A percentile compares a stretch with the other conserved stretches of the same genome.
phyloP scores from a whole-genome alignment of 116 monocot species.

The Papilionanthe hybrid region DNA sequence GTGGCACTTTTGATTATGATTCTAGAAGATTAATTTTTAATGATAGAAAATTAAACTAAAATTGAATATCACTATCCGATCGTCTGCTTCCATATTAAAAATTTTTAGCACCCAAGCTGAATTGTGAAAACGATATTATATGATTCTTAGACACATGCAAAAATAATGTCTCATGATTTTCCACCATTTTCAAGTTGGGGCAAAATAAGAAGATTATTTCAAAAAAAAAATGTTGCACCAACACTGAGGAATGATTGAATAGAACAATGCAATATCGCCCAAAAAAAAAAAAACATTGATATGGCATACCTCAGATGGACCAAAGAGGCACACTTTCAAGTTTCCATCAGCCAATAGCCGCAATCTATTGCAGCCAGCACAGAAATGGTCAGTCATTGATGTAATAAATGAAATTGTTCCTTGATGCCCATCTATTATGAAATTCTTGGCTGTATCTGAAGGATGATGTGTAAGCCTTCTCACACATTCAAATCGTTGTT shows the following conservation, averaged over 20 bases:
- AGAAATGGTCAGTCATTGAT: conserved; percentile 97
- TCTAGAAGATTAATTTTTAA: too few relatives aligned
- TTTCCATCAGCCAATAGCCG: conserved; percentile 95
- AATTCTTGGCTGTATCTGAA: conserved; percentile 90
- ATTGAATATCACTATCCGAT: too few relatives aligned
- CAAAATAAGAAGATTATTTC: not conserved
- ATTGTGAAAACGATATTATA: too few relatives aligned
- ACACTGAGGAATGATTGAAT: not conserved
- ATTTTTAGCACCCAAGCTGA: too few relatives aligned
- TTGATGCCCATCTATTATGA: conserved; percentile 68
- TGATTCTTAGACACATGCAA: not conserved
- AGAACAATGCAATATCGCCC: not conserved
- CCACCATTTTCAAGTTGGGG: not conserved
- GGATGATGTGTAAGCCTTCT: conserved; percentile 66
- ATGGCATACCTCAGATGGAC: conserved; percentile 84
- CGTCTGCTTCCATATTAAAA: too few relatives aligned
- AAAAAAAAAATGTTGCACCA: not conserved
- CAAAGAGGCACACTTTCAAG: conserved; percentile 98
- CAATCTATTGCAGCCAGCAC: conserved; percentile 94
- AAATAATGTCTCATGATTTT: not conserved
- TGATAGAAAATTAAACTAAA: too few relatives aligned
- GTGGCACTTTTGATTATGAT: too few relatives aligned
- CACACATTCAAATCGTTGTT: conserved; percentile 36
- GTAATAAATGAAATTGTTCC: conserved; percentile 95
- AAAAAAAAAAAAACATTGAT: not conserved